Evolutionary conservation across 768 basidiomycete species (phyloP).

Genomic region (Calocybe cyanea): DNA sequence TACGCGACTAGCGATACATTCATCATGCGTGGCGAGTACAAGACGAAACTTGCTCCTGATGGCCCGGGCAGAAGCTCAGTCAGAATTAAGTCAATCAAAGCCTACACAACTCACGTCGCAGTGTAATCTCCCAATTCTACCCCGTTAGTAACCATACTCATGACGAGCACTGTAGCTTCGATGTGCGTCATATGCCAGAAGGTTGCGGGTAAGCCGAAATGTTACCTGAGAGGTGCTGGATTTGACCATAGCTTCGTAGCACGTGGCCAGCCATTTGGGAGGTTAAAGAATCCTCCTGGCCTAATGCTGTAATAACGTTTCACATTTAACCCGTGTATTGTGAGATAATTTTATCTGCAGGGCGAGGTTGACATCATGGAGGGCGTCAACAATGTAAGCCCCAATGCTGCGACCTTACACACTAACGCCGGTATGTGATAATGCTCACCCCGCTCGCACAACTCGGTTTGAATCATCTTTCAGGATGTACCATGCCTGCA

Average conservation of each 20-base stretch:
- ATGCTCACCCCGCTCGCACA: neutral
- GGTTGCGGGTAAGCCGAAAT: constrained; percentile 40
- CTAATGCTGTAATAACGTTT: constrained; percentile 20
- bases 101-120: constrained; percentile 48
- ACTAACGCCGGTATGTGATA: constrained; percentile 23
- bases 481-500: constrained; percentile 41
- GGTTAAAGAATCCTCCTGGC: constrained; percentile 37
- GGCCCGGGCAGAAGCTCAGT: constrained; percentile 53
- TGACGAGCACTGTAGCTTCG: constrained; percentile 23
- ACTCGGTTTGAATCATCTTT: neutral
- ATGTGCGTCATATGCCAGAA: constrained; percentile 49
- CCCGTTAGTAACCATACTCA: neutral
- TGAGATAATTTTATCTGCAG: neutral
- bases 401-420: constrained; percentile 34
- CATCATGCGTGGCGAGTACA: constrained; percentile 49
- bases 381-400: constrained; percentile 35
- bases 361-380: constrained; percentile 41
- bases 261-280: constrained; percentile 38
- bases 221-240: neutral
- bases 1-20: constrained; percentile 48
- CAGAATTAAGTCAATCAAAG: constrained; percentile 46
- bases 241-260: neutral
- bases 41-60: constrained; percentile 36
- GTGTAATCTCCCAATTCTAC: constrained; percentile 33
- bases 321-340: neutral